A percentile compares a stretch with the other conserved stretches of the same genome.
Conservation (phyloP, 2,329 filamentous ascomycete genomes). For the Venturia carpophila region DNA sequence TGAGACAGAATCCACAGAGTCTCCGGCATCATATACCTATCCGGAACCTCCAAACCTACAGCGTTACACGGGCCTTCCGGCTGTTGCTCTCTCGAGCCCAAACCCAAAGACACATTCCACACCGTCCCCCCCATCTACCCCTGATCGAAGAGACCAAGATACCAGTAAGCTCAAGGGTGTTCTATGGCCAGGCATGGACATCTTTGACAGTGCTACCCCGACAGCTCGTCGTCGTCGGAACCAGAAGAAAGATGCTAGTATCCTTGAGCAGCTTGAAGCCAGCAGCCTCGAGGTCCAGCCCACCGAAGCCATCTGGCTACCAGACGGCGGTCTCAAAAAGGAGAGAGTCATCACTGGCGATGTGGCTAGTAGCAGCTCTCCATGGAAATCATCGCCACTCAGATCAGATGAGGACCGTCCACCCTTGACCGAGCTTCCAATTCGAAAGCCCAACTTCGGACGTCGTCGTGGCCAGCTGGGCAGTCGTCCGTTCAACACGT, state of each 20-base stretch:
- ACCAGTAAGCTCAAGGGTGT: constrained; percentile 57
- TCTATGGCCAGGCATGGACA: constrained; percentile 68
- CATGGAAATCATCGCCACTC: neutral
- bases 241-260: constrained; percentile 52
- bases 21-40: neutral
- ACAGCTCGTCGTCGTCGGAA: constrained; percentile 68
- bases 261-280: neutral
- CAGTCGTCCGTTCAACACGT: neutral
- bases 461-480: constrained; percentile 8
- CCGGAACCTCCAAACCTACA: constrained; percentile 4
- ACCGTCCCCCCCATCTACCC: neutral
- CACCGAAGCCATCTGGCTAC: neutral
- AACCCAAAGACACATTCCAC: neutral
- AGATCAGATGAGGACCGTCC: neutral
- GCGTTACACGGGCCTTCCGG: neutral
- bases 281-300: neutral
- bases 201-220: constrained; percentile 72
- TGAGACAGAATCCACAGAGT: neutral
- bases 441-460: constrained; percentile 13
- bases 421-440: neutral
- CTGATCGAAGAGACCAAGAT: neutral
- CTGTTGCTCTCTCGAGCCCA: neutral
- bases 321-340: constrained; percentile 6
- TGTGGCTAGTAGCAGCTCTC: neutral
- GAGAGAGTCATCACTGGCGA: constrained; percentile 1